Evolutionary conservation across 225 moss, liverwort and hornwort species (phyloP).

Genomic region (Ulota crispa): DNA sequence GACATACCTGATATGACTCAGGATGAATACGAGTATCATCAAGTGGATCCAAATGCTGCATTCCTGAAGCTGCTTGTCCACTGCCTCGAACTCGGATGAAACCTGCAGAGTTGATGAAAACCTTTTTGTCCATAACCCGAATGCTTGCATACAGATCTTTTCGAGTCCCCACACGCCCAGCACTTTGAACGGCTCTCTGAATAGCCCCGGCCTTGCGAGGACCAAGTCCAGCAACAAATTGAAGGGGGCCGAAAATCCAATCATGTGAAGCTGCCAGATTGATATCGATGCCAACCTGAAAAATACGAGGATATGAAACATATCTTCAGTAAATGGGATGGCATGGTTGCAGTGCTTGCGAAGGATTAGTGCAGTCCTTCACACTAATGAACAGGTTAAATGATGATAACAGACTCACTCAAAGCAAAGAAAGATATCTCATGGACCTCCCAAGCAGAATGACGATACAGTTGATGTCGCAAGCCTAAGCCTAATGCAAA

Average conservation of each 20-base stretch:
- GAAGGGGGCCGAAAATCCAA: conserved; percentile 89
- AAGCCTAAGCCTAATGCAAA: conserved; percentile 26
- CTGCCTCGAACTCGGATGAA: conserved; percentile 95
- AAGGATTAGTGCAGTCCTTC: neutral
- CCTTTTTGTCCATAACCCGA: conserved; percentile 80
- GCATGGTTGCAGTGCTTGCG: conserved; percentile 2
- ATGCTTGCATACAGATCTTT: conserved; percentile 79
- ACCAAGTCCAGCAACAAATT: conserved; percentile 89
- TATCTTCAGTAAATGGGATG: neutral
- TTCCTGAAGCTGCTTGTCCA: conserved; percentile 93
- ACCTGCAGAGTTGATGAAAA: conserved; percentile 93
- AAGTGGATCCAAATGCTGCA: conserved; percentile 90
- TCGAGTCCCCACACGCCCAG: conserved; percentile 81
- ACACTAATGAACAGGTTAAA: neutral
- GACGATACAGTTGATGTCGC: conserved; percentile 6
- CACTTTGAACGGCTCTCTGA: conserved; percentile 91
- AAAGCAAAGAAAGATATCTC: conserved; percentile 3
- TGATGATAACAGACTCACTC: neutral
- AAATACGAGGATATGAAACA: conserved; percentile 12
- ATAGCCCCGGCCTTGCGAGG: conserved; percentile 94
- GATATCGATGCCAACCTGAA: conserved; percentile 92
- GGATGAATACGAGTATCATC: conserved; percentile 99
- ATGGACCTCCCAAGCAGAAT: neutral
- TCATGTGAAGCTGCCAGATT: conserved; percentile 97
- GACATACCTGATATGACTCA: conserved; percentile 75